phyloP scores from a whole-genome alignment of 2,329 filamentous ascomycete species.

The Dichotomopilus funicola region DNA sequence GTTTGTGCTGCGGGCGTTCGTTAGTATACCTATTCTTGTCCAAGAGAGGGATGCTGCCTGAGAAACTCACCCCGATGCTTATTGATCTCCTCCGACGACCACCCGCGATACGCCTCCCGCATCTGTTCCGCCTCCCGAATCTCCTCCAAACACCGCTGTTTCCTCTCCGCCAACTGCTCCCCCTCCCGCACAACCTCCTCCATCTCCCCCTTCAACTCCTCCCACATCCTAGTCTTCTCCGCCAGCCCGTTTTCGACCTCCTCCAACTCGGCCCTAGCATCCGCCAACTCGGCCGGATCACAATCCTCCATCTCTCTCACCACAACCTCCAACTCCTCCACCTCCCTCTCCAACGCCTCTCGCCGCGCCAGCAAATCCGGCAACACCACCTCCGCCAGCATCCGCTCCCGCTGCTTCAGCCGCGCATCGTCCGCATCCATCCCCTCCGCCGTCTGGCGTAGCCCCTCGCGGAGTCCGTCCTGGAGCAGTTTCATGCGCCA shows the following conservation, averaged over 20 bases:
- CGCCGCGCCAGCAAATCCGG: slow-evolving; percentile 58
- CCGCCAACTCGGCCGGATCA: slow-evolving; percentile 71
- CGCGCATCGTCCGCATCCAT: slow-evolving; percentile 67
- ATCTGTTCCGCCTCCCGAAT: slow-evolving; percentile 78
- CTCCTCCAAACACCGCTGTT: slow-evolving; percentile 62
- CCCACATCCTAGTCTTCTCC: slow-evolving; percentile 61
- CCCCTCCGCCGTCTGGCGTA: slow-evolving; percentile 66
- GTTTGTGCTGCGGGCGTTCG: slow-evolving; percentile 49
- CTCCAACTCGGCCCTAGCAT: slow-evolving; percentile 62
- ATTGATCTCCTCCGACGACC: slow-evolving; percentile 75
- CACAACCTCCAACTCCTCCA: slow-evolving; percentile 61
- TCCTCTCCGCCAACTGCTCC: slow-evolving; percentile 56
- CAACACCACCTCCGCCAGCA: slow-evolving; percentile 57
- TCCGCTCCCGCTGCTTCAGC: slow-evolving; percentile 60
- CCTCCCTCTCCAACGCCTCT: slow-evolving; percentile 56
- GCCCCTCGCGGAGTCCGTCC: slow-evolving; percentile 70
- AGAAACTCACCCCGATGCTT: slow-evolving; percentile 70
- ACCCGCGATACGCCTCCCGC: slow-evolving; percentile 82
- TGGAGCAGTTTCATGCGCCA: slow-evolving; percentile 83
- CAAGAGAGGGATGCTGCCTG: too few species aligned
- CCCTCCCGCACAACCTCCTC: slow-evolving; percentile 61
- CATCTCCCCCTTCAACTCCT: slow-evolving; percentile 59
- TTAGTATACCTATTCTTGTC: slow-evolving; percentile 8
- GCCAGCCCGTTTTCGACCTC: slow-evolving; percentile 61
- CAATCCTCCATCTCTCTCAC: slow-evolving; percentile 70